Evolutionary conservation across 164 flowering plant genomes (phyloP).

Genomic region (Magnolia kwangsiensis): DNA sequence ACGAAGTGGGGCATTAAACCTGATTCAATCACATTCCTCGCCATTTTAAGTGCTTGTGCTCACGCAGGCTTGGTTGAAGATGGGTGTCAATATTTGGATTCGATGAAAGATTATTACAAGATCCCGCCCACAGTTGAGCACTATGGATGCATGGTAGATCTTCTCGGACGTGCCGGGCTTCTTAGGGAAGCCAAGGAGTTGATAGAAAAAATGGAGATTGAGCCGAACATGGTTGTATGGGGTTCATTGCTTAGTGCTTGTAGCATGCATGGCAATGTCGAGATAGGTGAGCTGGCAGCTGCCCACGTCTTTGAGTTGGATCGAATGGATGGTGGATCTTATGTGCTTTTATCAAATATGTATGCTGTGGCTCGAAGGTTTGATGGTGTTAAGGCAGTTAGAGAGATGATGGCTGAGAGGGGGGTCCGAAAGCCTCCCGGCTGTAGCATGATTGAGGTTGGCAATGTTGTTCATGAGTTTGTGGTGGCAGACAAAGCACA

Average conservation of each 20-base stretch:
- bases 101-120: conserved; percentile 12
- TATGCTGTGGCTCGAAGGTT: conserved; percentile 19
- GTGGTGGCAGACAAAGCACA: conserved; percentile 19
- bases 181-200: conserved; percentile 17
- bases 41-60: conserved; percentile 24
- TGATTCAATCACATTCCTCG: conserved; percentile 24
- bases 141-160: conserved; percentile 23
- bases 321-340: conserved; percentile 20
- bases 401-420: conserved; percentile 19
- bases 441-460: conserved; percentile 24
- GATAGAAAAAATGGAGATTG: conserved; percentile 21
- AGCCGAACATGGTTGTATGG: conserved; percentile 17
- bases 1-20: conserved; percentile 11
- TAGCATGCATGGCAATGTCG: conserved; percentile 15
- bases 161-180: conserved; percentile 25
- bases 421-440: conserved; percentile 22
- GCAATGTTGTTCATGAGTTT: conserved; percentile 21
- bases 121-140: conserved; percentile 20
- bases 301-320: conserved; percentile 19
- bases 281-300: conserved; percentile 19
- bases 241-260: conserved; percentile 24
- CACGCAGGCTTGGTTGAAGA: conserved; percentile 22
- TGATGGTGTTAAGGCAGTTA: conserved; percentile 17
- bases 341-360: conserved; percentile 22
- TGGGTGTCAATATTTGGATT: conserved; percentile 15